phyloP scores from a whole-genome alignment of 495 filamentous ascomycete genomes.

The Amorphotheca resinae region DNA sequence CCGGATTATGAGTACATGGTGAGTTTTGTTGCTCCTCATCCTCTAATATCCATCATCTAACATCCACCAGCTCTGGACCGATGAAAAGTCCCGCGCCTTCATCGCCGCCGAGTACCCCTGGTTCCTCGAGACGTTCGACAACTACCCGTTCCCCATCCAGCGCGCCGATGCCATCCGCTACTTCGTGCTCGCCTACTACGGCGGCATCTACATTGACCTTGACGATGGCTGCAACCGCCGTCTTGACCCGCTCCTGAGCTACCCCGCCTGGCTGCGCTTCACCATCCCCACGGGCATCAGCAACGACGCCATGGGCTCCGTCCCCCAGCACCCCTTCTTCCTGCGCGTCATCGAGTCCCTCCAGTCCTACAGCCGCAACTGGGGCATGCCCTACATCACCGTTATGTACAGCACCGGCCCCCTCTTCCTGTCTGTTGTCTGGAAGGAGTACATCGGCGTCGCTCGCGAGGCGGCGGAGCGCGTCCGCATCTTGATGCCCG shows the following conservation, averaged over 20 bases:
- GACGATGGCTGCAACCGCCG: constrained; percentile 81
- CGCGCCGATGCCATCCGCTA: constrained; percentile 82
- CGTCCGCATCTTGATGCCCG: constrained; percentile 41
- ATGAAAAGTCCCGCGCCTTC: constrained; percentile 60
- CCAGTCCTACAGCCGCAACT: constrained; percentile 58
- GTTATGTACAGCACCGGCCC: constrained; percentile 84
- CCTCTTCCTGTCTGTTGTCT: constrained; percentile 71
- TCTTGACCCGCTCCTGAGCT: constrained; percentile 68
- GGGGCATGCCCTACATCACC: constrained; percentile 74
- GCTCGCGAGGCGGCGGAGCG: constrained; percentile 15
- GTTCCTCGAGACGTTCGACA: constrained; percentile 76
- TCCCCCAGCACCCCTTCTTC: constrained; percentile 78
- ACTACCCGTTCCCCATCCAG: constrained; percentile 71
- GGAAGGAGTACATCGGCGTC: constrained; percentile 52
- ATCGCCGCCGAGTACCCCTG: constrained; percentile 64
- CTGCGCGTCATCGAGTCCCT: constrained; percentile 56
- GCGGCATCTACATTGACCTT: constrained; percentile 81
- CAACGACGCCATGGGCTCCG: constrained; percentile 78
- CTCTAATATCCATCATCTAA: background rate
- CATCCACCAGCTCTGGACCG: constrained; percentile 65
- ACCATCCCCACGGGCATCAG: constrained; percentile 75
- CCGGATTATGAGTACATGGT: constrained; percentile 75
- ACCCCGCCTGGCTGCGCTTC: constrained; percentile 71
- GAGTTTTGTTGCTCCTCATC: background rate
- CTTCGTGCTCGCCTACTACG: constrained; percentile 72